Evolutionary conservation across 1,284 basidiomycete genomes (phyloP), one percentile per base, ranked within the genome.

Genomic region (Rhodotorula sp.): DNA sequence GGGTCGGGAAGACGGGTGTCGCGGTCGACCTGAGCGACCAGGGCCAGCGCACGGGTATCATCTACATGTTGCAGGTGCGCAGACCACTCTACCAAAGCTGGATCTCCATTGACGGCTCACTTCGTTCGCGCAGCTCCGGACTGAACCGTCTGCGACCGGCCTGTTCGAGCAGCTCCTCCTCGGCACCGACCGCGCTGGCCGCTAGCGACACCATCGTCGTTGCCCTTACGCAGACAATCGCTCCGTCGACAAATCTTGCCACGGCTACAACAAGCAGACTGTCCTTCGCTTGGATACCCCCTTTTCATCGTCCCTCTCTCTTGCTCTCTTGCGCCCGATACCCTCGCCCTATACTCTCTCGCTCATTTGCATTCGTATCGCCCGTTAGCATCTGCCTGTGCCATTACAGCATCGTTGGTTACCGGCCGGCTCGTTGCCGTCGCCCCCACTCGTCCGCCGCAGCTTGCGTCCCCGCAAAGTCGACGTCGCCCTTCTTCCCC

Each of bases 1-100:
- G 96, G 51, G 94, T 99, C 28, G 96, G 93, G 30, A 96, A 94
- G 82, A 97, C 94, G 9, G 96, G 96, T 30, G 89, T 99, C 40
- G 96, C 96, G 47, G 89, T 99, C 68, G 95, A 99, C 81, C 82
- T 99, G 67, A 95, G 92, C 78, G 92, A 96, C 80, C 84, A 87
- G 62, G 95, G 95, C 11, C 81, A 86, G 64, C 86, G 94, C 67
- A 96, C 94, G n/a, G 96, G 96, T 18, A 89, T 98, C 78, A 85
- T 99, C 66, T 98, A 99, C 79, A 97, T 99, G 95, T 87, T 99
- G 64, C 93, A 96, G 81, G 81, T 94, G 54, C 85, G 90, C 44
- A 15, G n/a, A n/a, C n/a, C n/a, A n/a, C n/a, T n/a, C n/a, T n/a
- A n/a, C n/a, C n/a, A n/a, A n/a, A n/a, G n/a, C n/a, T n/a, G n/a